Percentiles rank a stretch among this genome's conserved stretches.
Evolutionary conservation across 805 yeast species (phyloP).

Genomic region (Metschnikowia kunwiensis): DNA sequence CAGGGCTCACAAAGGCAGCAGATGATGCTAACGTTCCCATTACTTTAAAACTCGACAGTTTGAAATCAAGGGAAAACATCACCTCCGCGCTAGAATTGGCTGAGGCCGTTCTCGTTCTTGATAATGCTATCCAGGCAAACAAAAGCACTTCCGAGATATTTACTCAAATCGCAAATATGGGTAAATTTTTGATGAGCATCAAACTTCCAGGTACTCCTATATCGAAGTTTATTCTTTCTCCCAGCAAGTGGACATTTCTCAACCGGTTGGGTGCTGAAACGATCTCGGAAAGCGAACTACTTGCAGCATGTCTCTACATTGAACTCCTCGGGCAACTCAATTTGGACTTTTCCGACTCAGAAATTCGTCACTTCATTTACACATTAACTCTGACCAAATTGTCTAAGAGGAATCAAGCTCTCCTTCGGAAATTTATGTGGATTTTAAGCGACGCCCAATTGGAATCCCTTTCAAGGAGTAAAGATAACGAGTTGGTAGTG

Average conservation of each 20-base stretch:
- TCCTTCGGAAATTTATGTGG: conserved; percentile 26
- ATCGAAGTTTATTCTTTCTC: conserved; percentile 15
- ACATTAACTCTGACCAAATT: conserved; percentile 5
- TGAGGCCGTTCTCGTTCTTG: conserved; percentile 41
- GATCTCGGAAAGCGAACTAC: conserved; percentile 22
- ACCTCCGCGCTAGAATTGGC: conserved; percentile 47
- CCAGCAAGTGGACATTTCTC: conserved; percentile 22
- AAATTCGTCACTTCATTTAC: conserved; percentile 15
- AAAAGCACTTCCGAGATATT: conserved; percentile 24
- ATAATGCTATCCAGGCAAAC: conserved; percentile 28
- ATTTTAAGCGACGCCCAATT: conserved; percentile 24
- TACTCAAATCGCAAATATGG: conserved; percentile 43
- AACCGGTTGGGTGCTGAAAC: conserved; percentile 1
- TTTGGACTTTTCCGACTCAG: conserved; percentile 4
- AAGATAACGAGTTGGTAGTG: conserved; percentile 9
- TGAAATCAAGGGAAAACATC: conserved; percentile 7
- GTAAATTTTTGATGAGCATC: conserved; percentile 30
- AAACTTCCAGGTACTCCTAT: conserved; percentile 13
- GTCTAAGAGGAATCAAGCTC: conserved; percentile 16
- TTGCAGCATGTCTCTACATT: conserved; percentile 30
- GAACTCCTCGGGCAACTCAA: conserved; percentile 36
- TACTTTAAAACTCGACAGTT: conserved; percentile 1
- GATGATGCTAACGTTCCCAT: conserved; percentile 8
- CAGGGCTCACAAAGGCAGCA: conserved; percentile 19
- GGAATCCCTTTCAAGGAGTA: conserved; percentile 3